Evolutionary conservation across 2,329 filamentous ascomycete species (phyloP), one percentile per base, ranked within the genome.

Genomic region (Penicillium sp.): DNA sequence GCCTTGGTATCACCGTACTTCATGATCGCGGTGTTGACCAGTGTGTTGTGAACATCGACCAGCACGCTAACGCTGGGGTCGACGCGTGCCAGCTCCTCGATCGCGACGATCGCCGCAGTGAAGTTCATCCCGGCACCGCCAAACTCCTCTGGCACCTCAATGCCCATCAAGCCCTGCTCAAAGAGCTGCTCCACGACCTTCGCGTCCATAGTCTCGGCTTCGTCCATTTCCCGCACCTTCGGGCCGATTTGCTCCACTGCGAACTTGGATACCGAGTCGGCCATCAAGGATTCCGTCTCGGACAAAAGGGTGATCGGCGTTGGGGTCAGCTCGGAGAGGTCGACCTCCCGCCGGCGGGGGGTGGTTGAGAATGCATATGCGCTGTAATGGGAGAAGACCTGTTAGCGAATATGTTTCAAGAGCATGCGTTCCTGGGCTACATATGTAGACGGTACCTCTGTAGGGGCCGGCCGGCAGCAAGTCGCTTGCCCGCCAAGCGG

Each of bases 91-190:
- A 99, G 81, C 81, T 99, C 94, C 78, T 99, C 94, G 67, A 99
- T 99, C 29, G 90, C 93, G 43, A 99, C 88, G 71, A 99, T 96
- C 59, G 92, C 93, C 1, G 92, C 81, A 1, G 94, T 97, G 78
- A 99, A 99, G 83, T 97, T 97, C 94, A 99, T 97, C 66, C 92
- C 94, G 0, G 93, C 90, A 59, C 94, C 94, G 58, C 94, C 94
- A 72, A 88, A 99, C 76, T 97, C 92, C 76, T 99, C 94, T 16
- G 94, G 93, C 56, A 99, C 96, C 79, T 99, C 94, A 62, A 99
- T 84, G 60, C 92, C 89, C 94, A 99, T 99, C 48, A 99, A 81
- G 0, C 94, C 94, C 73, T 97, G 92, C 80, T 99, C 94, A 69
- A 99, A 99, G 50, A 96, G 84, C 77, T 94, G 89, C 79, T 96